These are phyloP conservation scores for Lachancea mirantina DNA, from an alignment of 805 yeast species.

Conservation along the genomic window DNA sequence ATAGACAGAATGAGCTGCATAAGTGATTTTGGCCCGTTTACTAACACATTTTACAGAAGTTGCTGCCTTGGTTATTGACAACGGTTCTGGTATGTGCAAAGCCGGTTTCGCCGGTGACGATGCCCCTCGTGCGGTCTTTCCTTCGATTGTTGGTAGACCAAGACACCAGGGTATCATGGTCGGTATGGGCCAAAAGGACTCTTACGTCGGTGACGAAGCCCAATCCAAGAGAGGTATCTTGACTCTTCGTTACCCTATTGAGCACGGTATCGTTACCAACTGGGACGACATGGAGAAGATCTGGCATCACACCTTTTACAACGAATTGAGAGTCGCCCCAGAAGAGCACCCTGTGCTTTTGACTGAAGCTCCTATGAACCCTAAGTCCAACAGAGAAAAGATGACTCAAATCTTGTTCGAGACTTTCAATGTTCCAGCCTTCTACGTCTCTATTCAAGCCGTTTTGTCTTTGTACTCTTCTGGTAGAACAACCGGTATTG, in stretches of 20 bases:
- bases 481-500: conserved; percentile 99
- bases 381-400: conserved; percentile 99
- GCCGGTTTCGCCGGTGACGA: conserved; percentile 99
- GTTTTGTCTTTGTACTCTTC: conserved; percentile 96
- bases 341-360: conserved; percentile 99
- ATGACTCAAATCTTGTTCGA: conserved; percentile 99
- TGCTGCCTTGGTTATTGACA: conserved; percentile 76
- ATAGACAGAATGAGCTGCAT: too few species aligned
- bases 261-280: conserved; percentile 99
- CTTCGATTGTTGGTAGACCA: conserved; percentile 99
- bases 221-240: conserved; percentile 99
- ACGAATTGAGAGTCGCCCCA: conserved; percentile 99
- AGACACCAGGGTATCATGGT: conserved; percentile 99
- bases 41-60: conserved; percentile 28
- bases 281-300: conserved; percentile 99
- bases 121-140: conserved; percentile 99
- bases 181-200: conserved; percentile 99
- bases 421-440: conserved; percentile 99
- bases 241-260: conserved; percentile 97
- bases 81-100: conserved; percentile 99
- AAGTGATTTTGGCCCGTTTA: too few species aligned
- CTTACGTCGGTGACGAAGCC: conserved; percentile 99
- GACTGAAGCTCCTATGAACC: conserved; percentile 99
- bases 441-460: conserved; percentile 98
- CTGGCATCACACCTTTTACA: conserved; percentile 99